Conservation (phyloP, 768 basidiomycete species). For the Trichaptum fuscoviolaceum region DNA sequence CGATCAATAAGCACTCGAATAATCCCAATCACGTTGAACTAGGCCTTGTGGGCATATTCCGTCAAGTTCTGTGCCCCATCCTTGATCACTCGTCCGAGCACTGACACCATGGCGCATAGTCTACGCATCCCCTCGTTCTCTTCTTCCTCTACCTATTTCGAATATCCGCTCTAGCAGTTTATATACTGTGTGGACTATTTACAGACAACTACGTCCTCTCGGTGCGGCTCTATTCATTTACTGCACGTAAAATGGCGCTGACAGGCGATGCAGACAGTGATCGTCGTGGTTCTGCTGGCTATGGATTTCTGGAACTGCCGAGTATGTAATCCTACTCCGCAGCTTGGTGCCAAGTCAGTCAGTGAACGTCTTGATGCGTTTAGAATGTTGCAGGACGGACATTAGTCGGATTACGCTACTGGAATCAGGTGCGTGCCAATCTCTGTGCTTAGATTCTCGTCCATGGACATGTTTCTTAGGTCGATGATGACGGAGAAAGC, state of each 20-base stretch:
- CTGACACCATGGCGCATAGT: conserved; percentile 34
- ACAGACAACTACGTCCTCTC: conserved; percentile 91
- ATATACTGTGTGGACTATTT: conserved; percentile 89
- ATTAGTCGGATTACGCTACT: conserved; percentile 91
- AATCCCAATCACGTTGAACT: conserved; percentile 9
- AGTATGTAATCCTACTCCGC: conserved; percentile 37
- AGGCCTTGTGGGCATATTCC: conserved; percentile 74
- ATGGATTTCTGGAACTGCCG: conserved; percentile 99
- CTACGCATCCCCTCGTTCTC: conserved; percentile 77
- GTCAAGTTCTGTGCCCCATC: conserved; percentile 45
- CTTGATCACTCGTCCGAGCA: background rate
- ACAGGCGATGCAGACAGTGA: conserved; percentile 56
- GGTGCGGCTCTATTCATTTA: conserved; percentile 39
- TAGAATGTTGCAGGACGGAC: conserved; percentile 93
- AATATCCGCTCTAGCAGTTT: conserved; percentile 81
- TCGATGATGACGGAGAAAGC: conserved; percentile 92
- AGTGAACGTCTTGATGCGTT: conserved; percentile 8
- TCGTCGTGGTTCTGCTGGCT: conserved; percentile 88
- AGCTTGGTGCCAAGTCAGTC: background rate
- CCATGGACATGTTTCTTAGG: conserved; percentile 34
- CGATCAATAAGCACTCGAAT: background rate
- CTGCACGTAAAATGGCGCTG: background rate
- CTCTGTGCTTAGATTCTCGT: conserved; percentile 21
- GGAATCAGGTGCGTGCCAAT: conserved; percentile 73
- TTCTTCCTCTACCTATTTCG: conserved; percentile 89